Evolutionary conservation across 495 filamentous ascomycete genomes (phyloP).

Genomic region (Penicillium argentinense): DNA sequence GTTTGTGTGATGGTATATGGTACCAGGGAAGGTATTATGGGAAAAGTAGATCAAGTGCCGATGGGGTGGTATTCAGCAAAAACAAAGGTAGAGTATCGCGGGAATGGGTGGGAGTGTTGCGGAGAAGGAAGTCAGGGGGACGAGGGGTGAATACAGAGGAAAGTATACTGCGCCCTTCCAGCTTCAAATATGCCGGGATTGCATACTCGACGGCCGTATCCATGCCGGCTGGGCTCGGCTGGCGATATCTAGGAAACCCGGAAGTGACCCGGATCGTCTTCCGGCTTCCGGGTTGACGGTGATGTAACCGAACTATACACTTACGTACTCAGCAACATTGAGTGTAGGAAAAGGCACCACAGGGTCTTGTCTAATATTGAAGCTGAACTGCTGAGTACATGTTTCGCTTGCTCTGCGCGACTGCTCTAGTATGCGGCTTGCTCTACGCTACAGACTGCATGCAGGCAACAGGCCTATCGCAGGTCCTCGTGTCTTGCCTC

Average conservation of each 20-base stretch:
- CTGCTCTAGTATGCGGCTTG: too few species aligned
- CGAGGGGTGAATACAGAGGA: not conserved
- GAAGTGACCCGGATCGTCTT: constrained; percentile 21
- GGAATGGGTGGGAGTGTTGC: not conserved
- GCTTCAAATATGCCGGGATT: constrained; percentile 3
- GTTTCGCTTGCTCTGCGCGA: too few species aligned
- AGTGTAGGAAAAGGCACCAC: too few species aligned
- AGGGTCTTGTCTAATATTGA: too few species aligned
- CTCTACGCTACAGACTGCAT: too few species aligned
- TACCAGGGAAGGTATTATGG: not conserved
- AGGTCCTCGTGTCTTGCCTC: not conserved
- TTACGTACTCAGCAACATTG: too few species aligned
- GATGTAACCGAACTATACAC: not conserved
- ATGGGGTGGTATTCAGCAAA: constrained; percentile 1
- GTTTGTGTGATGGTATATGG: not conserved
- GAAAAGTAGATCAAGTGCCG: not conserved
- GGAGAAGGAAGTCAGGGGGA: not conserved
- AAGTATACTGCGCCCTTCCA: not conserved
- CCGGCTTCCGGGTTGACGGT: constrained; percentile 16
- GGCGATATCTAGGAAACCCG: constrained; percentile 23
- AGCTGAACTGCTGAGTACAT: too few species aligned
- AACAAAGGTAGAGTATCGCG: not conserved
- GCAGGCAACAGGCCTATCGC: not conserved
- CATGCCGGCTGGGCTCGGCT: constrained; percentile 21
- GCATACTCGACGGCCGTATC: not conserved